Evolutionary conservation across 1,284 basidiomycete species (phyloP), one percentile per base, ranked within the genome.

Genomic region (Tilletia indica): DNA sequence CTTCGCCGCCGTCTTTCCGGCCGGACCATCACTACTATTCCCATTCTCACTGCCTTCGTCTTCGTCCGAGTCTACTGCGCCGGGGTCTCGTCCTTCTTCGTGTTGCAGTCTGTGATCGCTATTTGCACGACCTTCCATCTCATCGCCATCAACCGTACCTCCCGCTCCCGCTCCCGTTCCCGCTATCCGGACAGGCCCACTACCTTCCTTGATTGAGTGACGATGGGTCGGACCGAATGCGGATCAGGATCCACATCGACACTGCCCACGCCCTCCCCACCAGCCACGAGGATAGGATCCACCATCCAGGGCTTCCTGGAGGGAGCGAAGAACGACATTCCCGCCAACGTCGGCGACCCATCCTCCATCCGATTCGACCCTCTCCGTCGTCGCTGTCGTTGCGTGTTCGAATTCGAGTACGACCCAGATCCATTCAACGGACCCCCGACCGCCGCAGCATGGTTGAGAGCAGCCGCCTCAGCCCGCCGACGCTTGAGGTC

Each of bases 101-200:
- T 12, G 42, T 5, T 45, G 42, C 12, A 5, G 42, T 45, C 12
- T 45, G 12, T 12, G 6, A 12, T 12, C 42, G 6, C 12, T 12
- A 12, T 5, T 45, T 5, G 5, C 42, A 19, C 12, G 21, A 19
- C 16, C 56, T 2, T 58, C 14, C 25, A 12, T 2, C 34, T 25
- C 42, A 45, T n/a, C n/a, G n/a, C n/a, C n/a, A n/a, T n/a, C n/a
- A n/a, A n/a, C 19, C 51, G 51, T 4, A 54, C 19, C 4, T n/a
- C 4, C 19, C 51, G 56, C 56, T 11, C 21, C 56, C n/a, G n/a
- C n/a, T n/a, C n/a, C n/a, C n/a, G n/a, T n/a, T n/a, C n/a, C n/a
- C 9, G 21, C 61, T 64, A 64, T 64, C 61, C 61, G 25, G 12
- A 64, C 61, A 12, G 61, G 61, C 11, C 34, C 31, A 16, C 61